Percentiles rank a stretch among this genome's conserved stretches.
These are phyloP conservation scores for Colletotrichum brevisporum DNA, from an alignment of 2,329 filamentous ascomycete genomes.

Conservation along the genomic window DNA sequence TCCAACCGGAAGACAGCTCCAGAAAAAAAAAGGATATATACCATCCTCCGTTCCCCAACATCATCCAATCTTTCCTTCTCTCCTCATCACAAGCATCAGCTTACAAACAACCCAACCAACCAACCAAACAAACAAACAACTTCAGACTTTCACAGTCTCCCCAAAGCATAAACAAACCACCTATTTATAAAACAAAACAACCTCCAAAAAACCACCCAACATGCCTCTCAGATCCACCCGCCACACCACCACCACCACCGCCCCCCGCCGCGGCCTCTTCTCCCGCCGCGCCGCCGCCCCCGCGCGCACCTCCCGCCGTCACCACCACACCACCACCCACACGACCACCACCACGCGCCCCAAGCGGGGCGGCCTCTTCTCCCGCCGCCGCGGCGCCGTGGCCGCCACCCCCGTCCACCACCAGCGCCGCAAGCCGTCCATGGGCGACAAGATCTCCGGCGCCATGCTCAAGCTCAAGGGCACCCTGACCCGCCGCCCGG, in stretches of 20 bases:
- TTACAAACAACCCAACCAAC: conserved; percentile 21
- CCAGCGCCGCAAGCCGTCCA: conserved; percentile 75
- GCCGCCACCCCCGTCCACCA: conserved; percentile 63
- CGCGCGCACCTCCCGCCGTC: conserved; percentile 44
- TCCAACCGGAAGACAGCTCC: background rate
- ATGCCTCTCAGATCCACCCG: conserved; percentile 51
- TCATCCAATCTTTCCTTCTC: too few relatives aligned
- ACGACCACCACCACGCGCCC: conserved; percentile 60
- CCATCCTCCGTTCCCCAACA: conserved; percentile 22
- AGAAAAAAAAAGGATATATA: conserved; percentile 37
- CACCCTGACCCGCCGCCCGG: conserved; percentile 76
- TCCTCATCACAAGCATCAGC: conserved; percentile 31
- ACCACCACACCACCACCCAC: conserved; percentile 43
- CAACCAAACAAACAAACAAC: conserved; percentile 14
- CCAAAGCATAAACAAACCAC: conserved; percentile 23
- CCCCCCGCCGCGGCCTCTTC: conserved; percentile 43
- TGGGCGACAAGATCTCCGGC: conserved; percentile 85
- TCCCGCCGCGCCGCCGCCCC: conserved; percentile 44
- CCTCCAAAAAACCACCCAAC: conserved; percentile 39
- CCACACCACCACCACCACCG: conserved; percentile 41
- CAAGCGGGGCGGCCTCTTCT: conserved; percentile 57
- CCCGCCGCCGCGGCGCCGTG: conserved; percentile 49
- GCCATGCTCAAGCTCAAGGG: conserved; percentile 82
- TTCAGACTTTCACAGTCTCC: conserved; percentile 26
- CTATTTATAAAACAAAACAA: background rate